Evolutionary conservation across 208 protist genomes (phyloP).

Genomic region (Blastocrithidia nonstop): DNA sequence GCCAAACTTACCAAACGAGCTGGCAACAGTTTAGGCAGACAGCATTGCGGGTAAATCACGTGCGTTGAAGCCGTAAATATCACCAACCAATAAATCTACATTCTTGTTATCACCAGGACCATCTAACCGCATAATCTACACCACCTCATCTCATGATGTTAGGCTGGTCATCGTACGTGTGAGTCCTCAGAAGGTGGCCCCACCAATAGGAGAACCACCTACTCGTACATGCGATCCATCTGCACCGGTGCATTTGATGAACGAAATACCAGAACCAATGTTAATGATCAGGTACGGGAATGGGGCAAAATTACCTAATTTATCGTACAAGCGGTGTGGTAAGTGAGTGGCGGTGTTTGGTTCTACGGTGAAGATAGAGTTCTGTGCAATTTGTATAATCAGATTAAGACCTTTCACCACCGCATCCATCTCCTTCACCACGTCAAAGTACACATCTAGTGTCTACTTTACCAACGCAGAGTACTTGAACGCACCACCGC

Average conservation of each 20-base stretch:
- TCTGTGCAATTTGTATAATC: slow-evolving; percentile 40
- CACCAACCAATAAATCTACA: slow-evolving; percentile 94
- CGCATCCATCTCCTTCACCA: slow-evolving; percentile 81
- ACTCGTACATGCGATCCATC: slow-evolving; percentile 86
- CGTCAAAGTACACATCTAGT: slow-evolving; percentile 47
- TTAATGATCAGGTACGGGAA: slow-evolving; percentile 95
- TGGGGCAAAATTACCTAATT: slow-evolving; percentile 21
- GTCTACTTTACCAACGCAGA: slow-evolving; percentile 21
- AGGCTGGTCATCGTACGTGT: slow-evolving; percentile 85
- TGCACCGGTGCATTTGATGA: slow-evolving; percentile 84
- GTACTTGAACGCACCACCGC: slow-evolving; percentile 86
- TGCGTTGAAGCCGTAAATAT: slow-evolving; percentile 95
- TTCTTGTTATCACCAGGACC: slow-evolving; percentile 87
- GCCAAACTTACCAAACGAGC: slow-evolving; percentile 80
- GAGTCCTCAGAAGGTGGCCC: slow-evolving; percentile 95
- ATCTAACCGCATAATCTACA: slow-evolving; percentile 87
- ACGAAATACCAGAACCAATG: slow-evolving; percentile 95
- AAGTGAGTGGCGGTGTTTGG: slow-evolving; percentile 26
- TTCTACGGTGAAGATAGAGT: slow-evolving; percentile 79
- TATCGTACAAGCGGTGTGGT: slow-evolving; percentile 42
- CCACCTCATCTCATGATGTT: slow-evolving; percentile 90
- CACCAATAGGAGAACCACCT: slow-evolving; percentile 89
- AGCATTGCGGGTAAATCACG: slow-evolving; percentile 81
- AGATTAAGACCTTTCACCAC: slow-evolving; percentile 82
- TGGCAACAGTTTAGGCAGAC: slow-evolving; percentile 69